Conservation (phyloP, 805 yeast genomes). For the Candida fluviatilis region DNA sequence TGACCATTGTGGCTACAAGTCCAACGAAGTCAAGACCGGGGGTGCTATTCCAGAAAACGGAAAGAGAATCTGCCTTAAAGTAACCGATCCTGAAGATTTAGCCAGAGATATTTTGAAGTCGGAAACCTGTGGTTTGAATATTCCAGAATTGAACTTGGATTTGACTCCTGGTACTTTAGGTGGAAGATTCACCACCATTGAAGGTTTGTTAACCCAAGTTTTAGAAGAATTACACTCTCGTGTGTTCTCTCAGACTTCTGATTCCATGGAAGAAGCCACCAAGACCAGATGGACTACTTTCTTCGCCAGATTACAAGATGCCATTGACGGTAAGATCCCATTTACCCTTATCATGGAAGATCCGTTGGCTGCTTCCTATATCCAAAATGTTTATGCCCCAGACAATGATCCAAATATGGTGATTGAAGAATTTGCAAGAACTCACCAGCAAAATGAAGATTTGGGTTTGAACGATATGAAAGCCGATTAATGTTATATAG, state of each 20-base stretch:
- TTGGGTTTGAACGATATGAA: slow-evolving; percentile 70
- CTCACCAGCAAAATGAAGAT: slow-evolving; percentile 84
- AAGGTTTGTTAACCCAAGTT: slow-evolving; percentile 87
- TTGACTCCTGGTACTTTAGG: slow-evolving; percentile 95
- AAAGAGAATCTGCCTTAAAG: slow-evolving; percentile 61
- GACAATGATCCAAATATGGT: slow-evolving; percentile 96
- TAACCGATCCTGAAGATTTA: slow-evolving; percentile 88
- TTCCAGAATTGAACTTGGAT: slow-evolving; percentile 89
- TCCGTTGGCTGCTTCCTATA: slow-evolving; percentile 91
- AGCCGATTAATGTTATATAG: slow-evolving; percentile 16
- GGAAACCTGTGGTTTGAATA: slow-evolving; percentile 80
- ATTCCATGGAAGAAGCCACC: slow-evolving; percentile 80
- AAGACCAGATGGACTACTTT: slow-evolving; percentile 80
- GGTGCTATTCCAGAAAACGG: slow-evolving; percentile 92
- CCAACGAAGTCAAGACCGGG: slow-evolving; percentile 97
- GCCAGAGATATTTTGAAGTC: slow-evolving; percentile 92
- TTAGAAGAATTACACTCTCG: slow-evolving; percentile 81
- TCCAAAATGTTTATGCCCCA: slow-evolving; percentile 98
- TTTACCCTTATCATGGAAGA: slow-evolving; percentile 90
- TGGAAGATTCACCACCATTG: slow-evolving; percentile 95
- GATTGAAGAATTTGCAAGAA: slow-evolving; percentile 86
- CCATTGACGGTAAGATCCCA: slow-evolving; percentile 73
- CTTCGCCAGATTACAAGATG: slow-evolving; percentile 69
- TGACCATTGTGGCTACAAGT: slow-evolving; percentile 89
- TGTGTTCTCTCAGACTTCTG: slow-evolving; percentile 82